Evolutionary conservation across 2,329 filamentous ascomycete genomes (phyloP).

Genomic region (Monosporascus sp.): DNA sequence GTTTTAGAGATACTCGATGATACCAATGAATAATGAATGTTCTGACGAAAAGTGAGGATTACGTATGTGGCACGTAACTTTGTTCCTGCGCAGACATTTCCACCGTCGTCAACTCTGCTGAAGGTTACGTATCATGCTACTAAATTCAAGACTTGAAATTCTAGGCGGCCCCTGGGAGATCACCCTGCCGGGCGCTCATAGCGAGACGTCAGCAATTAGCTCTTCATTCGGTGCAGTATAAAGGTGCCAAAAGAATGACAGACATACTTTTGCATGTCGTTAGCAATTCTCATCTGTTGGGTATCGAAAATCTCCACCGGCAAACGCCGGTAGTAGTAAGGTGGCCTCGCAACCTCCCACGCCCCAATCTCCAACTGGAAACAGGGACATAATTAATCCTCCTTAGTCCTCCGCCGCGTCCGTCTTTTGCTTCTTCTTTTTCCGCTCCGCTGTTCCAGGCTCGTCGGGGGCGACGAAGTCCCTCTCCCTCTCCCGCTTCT

Average conservation of each 20-base stretch:
- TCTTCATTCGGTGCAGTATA: too few relatives aligned
- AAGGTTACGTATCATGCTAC: too few relatives aligned
- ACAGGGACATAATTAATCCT: neutral
- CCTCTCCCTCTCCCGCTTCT: slow-evolving; percentile 75
- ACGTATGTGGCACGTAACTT: too few relatives aligned
- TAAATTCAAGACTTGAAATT: too few relatives aligned
- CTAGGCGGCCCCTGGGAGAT: too few relatives aligned
- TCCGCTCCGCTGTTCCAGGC: slow-evolving; percentile 49
- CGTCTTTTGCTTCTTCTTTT: slow-evolving; percentile 62
- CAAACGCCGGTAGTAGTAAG: neutral
- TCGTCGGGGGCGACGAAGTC: slow-evolving; percentile 88
- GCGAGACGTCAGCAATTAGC: too few relatives aligned
- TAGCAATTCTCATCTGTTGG: neutral
- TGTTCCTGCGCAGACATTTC: too few relatives aligned
- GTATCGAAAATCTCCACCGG: neutral
- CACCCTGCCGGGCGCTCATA: too few relatives aligned
- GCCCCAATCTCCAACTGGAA: neutral
- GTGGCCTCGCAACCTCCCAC: neutral
- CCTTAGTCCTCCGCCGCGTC: slow-evolving; percentile 22
- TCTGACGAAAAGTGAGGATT: neutral
- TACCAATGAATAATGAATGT: slow-evolving; percentile 1
- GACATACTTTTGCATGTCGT: neutral
- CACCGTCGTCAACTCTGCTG: too few relatives aligned
- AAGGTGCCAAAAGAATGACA: too few relatives aligned
- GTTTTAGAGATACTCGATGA: neutral